These are phyloP conservation scores for Phytophthora ohioensis DNA, from an alignment of 352 stramenopile genomes.

Conservation along the genomic window DNA sequence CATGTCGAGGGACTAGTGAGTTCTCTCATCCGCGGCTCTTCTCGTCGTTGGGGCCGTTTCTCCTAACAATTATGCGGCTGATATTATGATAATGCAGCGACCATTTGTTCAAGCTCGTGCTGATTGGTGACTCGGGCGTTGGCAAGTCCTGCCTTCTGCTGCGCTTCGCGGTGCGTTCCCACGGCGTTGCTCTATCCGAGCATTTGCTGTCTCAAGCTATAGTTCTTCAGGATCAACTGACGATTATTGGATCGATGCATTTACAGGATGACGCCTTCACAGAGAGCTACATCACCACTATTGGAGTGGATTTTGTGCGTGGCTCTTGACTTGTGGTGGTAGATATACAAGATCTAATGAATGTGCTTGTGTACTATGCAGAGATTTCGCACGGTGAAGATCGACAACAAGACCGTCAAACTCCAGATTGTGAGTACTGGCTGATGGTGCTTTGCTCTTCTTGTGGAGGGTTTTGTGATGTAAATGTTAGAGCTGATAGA, in stretches of 20 bases:
- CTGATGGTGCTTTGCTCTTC: background rate
- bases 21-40: constrained; percentile 13
- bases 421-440: constrained; percentile 94
- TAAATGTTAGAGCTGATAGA: constrained; percentile 1
- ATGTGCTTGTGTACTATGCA: constrained; percentile 37
- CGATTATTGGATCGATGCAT: background rate
- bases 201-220: background rate
- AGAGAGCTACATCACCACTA: constrained; percentile 98
- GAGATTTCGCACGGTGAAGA: constrained; percentile 97
- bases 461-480: background rate
- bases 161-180: constrained; percentile 93
- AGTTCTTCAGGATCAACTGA: constrained; percentile 3
- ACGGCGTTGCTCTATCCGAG: constrained; percentile 12
- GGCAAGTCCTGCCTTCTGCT: constrained; percentile 99
- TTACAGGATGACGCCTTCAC: constrained; percentile 96
- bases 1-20: constrained; percentile 88
- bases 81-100: constrained; percentile 56
- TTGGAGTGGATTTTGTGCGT: constrained; percentile 95
- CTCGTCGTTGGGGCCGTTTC: constrained; percentile 8
- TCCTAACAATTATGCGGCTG: constrained; percentile 22
- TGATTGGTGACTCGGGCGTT: constrained; percentile 98
- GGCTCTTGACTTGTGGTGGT: background rate
- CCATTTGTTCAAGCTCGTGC: constrained; percentile 98
- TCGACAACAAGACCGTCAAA: constrained; percentile 99
- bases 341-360: constrained; percentile 7